Conservation (phyloP, 768 basidiomycete genomes). For the Serpula lacrymans region DNA sequence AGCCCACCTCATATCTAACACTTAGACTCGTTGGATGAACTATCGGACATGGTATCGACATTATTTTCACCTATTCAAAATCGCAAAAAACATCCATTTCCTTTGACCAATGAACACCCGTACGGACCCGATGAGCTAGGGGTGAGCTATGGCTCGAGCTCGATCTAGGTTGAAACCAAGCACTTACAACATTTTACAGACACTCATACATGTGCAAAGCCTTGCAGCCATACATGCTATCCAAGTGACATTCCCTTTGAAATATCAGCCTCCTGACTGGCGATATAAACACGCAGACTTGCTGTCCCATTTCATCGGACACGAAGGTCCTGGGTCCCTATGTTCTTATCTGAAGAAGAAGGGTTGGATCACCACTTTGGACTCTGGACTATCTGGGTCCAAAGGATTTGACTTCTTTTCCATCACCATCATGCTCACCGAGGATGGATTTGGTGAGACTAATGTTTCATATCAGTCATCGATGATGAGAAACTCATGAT, state of each 20-base stretch:
- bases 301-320: conserved; percentile 46
- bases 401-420: conserved; percentile 41
- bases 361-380: conserved; percentile 38
- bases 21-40: conserved; percentile 71
- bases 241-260: conserved; percentile 34
- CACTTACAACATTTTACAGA: conserved; percentile 27
- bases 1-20: conserved; percentile 4
- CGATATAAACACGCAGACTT: conserved; percentile 37
- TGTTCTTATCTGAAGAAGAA: conserved; percentile 46
- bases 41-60: conserved; percentile 56
- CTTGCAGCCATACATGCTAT: conserved; percentile 36
- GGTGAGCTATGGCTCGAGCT: conserved; percentile 40
- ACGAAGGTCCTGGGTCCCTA: conserved; percentile 50
- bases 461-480: too few relatives aligned
- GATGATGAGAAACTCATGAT: too few relatives aligned
- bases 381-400: conserved; percentile 32
- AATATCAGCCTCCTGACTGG: conserved; percentile 37
- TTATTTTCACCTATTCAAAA: conserved; percentile 73
- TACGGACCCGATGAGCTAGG: conserved; percentile 70
- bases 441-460: conserved; percentile 44
- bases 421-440: conserved; percentile 41
- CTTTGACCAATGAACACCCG: conserved; percentile 66
- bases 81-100: conserved; percentile 55
- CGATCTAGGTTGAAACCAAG: too few relatives aligned
- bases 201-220: conserved; percentile 38